Evolutionary conservation across 192 early-diverging fungal genomes (phyloP).

Genomic region (Mortierella alpina): DNA sequence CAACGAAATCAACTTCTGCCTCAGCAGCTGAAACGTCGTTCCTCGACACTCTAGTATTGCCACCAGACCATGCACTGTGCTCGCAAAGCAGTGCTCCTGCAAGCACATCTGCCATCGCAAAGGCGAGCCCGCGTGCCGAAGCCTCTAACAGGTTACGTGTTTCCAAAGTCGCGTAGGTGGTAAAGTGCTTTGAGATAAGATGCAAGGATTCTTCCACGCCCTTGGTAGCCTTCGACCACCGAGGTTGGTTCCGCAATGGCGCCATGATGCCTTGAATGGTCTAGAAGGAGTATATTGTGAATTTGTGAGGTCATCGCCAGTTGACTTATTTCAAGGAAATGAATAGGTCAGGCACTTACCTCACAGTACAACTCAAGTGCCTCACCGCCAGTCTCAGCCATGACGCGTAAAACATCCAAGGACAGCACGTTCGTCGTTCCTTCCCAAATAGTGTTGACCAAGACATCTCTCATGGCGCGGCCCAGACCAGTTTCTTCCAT

Average conservation of each 20-base stretch:
- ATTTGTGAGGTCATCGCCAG: not conserved
- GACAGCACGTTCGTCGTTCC: slow-evolving; percentile 79
- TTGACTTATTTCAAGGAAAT: not conserved
- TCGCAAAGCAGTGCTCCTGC: slow-evolving; percentile 61
- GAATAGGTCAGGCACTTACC: slow-evolving; percentile 40
- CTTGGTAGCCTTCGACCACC: slow-evolving; percentile 23
- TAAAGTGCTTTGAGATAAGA: slow-evolving; percentile 30
- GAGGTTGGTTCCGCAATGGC: slow-evolving; percentile 39
- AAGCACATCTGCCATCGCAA: slow-evolving; percentile 61
- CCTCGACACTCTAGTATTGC: slow-evolving; percentile 12
- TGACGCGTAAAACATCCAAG: slow-evolving; percentile 69
- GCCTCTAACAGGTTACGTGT: slow-evolving; percentile 52
- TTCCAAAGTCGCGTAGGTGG: slow-evolving; percentile 38
- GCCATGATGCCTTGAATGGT: slow-evolving; percentile 35
- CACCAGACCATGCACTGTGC: slow-evolving; percentile 57
- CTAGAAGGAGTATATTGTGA: not conserved
- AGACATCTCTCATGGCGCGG: slow-evolving; percentile 65
- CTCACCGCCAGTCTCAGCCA: slow-evolving; percentile 61
- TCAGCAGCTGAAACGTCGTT: slow-evolving; percentile 7
- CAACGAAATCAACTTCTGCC: slow-evolving; percentile 25
- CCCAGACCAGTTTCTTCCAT: slow-evolving; percentile 78
- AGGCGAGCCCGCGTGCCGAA: slow-evolving; percentile 60
- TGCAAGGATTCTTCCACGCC: slow-evolving; percentile 13
- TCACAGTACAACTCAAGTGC: slow-evolving; percentile 54
- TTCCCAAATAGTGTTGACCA: slow-evolving; percentile 81